phyloP scores from a whole-genome alignment of 1,139 yeast genomes.

The Taphrina populina region DNA sequence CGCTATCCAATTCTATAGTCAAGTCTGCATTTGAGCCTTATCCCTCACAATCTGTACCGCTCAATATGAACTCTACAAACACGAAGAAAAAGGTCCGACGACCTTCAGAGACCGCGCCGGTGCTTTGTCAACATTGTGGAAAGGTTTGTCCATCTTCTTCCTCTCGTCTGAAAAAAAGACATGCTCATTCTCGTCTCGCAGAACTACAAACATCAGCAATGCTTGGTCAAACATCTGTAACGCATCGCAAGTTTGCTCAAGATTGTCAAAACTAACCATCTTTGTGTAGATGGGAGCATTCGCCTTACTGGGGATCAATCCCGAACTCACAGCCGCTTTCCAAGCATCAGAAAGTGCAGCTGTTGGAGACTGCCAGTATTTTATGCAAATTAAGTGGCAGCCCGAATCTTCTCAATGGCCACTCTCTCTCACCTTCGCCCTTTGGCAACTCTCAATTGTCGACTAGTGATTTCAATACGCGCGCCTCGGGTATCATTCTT shows the following conservation, averaged over 20 bases:
- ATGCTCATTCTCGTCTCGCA: not conserved
- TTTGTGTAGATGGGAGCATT: constrained; percentile 26
- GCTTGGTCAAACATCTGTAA: constrained; percentile 29
- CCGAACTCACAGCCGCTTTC: constrained; percentile 28
- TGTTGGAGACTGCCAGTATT: constrained; percentile 31
- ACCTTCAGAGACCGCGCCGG: constrained; percentile 32
- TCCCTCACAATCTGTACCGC: constrained; percentile 12
- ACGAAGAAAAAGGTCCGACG: constrained; percentile 20
- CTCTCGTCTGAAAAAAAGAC: not conserved
- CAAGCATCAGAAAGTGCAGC: constrained; percentile 31
- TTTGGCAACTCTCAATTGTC: constrained; percentile 24
- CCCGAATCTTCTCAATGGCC: constrained; percentile 15
- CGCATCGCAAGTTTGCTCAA: not conserved
- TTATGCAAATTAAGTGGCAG: constrained; percentile 28
- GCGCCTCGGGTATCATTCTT: constrained; percentile 22
- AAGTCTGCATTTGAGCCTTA: constrained; percentile 16
- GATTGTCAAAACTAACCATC: too few species aligned
- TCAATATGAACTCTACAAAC: constrained; percentile 4
- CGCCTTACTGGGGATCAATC: constrained; percentile 28
- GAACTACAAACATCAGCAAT: constrained; percentile 33
- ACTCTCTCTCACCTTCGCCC: constrained; percentile 29
- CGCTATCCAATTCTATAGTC: constrained; percentile 6
- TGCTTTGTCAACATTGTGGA: constrained; percentile 28
- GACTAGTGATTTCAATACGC: constrained; percentile 9
- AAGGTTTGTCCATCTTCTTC: constrained; percentile 10